phyloP scores from a whole-genome alignment of 805 yeast species.

The Wickerhamiella qilinensis region DNA sequence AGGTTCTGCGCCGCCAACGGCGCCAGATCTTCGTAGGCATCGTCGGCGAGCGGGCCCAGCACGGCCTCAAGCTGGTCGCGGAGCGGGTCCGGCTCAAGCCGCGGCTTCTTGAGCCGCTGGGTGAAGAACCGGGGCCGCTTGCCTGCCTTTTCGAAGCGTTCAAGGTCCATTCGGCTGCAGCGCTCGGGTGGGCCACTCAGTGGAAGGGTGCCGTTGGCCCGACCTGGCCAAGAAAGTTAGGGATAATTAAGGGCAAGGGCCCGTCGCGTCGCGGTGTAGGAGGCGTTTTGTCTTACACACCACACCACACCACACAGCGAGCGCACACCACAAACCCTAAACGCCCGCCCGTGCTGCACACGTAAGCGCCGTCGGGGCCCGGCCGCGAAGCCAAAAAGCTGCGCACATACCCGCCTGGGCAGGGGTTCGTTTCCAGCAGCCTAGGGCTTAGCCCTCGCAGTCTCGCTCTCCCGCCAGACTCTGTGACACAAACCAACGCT shows the following conservation, averaged over 20 bases:
- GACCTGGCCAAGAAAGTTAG: no score
- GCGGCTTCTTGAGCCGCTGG: not conserved
- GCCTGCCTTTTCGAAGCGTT: conserved; percentile 6
- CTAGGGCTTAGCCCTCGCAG: not conserved
- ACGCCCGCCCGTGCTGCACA: no score
- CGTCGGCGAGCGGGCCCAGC: conserved; percentile 14
- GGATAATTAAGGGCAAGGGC: conserved; percentile 7
- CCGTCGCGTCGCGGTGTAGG: no score
- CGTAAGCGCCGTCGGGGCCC: no score
- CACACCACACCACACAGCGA: not conserved
- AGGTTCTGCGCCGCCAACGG: conserved; percentile 14
- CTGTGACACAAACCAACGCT: not conserved
- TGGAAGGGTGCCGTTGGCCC: no score
- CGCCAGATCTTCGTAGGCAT: conserved; percentile 8
- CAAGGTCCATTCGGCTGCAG: conserved; percentile 1
- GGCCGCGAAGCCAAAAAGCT: no score
- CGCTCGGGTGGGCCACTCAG: no score
- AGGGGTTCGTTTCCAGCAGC: no score
- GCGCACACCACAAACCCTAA: no score
- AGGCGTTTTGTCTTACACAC: not conserved
- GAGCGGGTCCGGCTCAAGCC: conserved; percentile 2
- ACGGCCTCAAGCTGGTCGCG: conserved; percentile 14
- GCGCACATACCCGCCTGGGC: no score
- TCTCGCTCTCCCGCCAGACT: not conserved
- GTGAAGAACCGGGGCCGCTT: conserved; percentile 11